Percentiles rank a stretch among this genome's conserved stretches.
These are phyloP conservation scores for Eucalyptus tenuipes DNA, from an alignment of 345 rosid genomes.

Conservation along the genomic window DNA sequence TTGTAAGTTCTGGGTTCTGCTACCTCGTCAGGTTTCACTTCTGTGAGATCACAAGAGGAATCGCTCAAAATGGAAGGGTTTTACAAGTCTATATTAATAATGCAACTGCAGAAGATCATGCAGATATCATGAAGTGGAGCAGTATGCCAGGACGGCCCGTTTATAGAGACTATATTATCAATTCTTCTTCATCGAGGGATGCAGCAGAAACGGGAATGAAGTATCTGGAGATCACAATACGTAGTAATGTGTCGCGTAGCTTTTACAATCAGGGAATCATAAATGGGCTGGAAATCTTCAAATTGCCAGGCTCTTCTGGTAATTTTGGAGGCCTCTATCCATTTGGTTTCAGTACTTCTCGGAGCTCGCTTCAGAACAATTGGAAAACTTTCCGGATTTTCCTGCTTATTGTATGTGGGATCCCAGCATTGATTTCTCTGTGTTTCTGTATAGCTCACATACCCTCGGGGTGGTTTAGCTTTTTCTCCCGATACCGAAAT, in stretches of 20 bases:
- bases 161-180: slow-evolving; percentile 1
- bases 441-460: not conserved
- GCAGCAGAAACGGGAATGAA: not conserved
- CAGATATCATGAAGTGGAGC: not conserved
- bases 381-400: not conserved
- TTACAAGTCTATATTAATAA: slow-evolving; percentile 6
- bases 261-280: slow-evolving; percentile 3
- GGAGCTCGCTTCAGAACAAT: not conserved
- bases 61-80: not conserved
- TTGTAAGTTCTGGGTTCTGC: slow-evolving; percentile 12
- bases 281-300: slow-evolving; percentile 23
- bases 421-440: not conserved
- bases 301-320: slow-evolving; percentile 3
- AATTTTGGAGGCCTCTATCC: slow-evolving; percentile 12
- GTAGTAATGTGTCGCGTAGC: not conserved
- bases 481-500: not conserved
- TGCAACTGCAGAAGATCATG: not conserved
- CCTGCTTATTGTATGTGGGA: not conserved
- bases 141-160: slow-evolving; percentile 6
- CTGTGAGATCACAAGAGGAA: not conserved
- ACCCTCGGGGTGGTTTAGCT: not conserved
- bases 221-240: slow-evolving; percentile 1
- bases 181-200: not conserved
- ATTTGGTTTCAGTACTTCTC: not conserved
- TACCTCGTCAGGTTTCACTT: slow-evolving; percentile 13